Percentiles rank a stretch among this genome's conserved stretches.
Conservation (phyloP, 345 rosid species). For the Microthlaspi erraticum region DNA sequence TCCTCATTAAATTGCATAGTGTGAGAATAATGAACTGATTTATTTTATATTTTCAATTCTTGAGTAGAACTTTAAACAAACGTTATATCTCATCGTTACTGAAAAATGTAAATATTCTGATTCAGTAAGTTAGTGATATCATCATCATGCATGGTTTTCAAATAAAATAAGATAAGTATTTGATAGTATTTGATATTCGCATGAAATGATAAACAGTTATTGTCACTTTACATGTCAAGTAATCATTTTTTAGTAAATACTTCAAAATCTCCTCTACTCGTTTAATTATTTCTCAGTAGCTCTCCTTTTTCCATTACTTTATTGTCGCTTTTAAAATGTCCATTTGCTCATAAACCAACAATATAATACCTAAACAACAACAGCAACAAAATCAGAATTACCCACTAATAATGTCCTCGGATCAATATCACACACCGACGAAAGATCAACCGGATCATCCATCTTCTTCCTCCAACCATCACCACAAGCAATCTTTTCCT, state of each 20-base stretch:
- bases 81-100: background rate
- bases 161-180: constrained; percentile 1
- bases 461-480: constrained; percentile 36
- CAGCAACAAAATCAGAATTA: constrained; percentile 15
- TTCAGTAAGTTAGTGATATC: background rate
- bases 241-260: constrained; percentile 26
- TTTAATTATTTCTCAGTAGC: constrained; percentile 29
- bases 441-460: constrained; percentile 46
- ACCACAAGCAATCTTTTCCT: constrained; percentile 30
- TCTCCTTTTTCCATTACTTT: constrained; percentile 31
- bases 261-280: constrained; percentile 9
- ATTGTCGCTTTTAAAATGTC: constrained; percentile 26
- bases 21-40: background rate
- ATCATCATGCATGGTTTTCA: constrained; percentile 11
- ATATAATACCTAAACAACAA: constrained; percentile 25
- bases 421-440: constrained; percentile 41
- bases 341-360: constrained; percentile 26
- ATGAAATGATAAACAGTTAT: constrained; percentile 9
- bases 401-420: constrained; percentile 33
- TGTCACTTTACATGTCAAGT: background rate
- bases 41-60: background rate
- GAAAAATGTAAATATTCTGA: background rate
- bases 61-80: too few relatives aligned
- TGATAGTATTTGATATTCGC: too few relatives aligned
- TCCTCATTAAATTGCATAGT: background rate